phyloP scores from a whole-genome alignment of 805 yeast genomes.

The Diddensiella santjacobensis region DNA sequence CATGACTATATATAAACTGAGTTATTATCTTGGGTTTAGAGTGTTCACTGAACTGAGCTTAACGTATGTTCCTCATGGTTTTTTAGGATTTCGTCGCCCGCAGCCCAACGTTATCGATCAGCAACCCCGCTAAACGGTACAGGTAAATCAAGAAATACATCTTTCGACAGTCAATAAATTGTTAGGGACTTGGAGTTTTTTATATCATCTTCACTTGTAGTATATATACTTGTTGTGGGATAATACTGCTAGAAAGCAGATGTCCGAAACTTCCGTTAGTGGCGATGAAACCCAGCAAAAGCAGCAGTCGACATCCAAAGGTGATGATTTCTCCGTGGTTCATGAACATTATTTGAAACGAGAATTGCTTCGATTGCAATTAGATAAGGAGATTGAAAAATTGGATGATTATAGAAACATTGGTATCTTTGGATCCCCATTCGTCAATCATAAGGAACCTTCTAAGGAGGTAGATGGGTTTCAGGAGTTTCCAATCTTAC shows the following conservation, averaged over 20 bases:
- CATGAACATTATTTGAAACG: conserved; percentile 89
- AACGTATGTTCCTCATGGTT: neutral
- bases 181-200: too few species aligned
- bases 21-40: too few species aligned
- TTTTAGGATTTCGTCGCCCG: neutral
- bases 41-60: too few species aligned
- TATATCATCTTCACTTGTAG: too few species aligned
- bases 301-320: neutral
- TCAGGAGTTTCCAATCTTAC: conserved; percentile 58
- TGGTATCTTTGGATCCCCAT: conserved; percentile 74
- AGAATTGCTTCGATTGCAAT: conserved; percentile 61
- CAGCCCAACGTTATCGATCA: neutral
- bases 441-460: conserved; percentile 33
- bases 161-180: too few species aligned
- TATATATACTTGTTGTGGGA: neutral
- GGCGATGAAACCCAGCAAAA: neutral
- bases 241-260: neutral
- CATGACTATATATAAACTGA: too few species aligned
- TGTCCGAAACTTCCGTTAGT: too few species aligned
- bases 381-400: conserved; percentile 57
- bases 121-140: conserved; percentile 1
- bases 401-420: conserved; percentile 62
- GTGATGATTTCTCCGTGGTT: conserved; percentile 39
- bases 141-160: too few species aligned
- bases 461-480: conserved; percentile 12